These are phyloP conservation scores for Eruca vesicaria DNA, from an alignment of 441 rosid species.

Conservation along the genomic window DNA sequence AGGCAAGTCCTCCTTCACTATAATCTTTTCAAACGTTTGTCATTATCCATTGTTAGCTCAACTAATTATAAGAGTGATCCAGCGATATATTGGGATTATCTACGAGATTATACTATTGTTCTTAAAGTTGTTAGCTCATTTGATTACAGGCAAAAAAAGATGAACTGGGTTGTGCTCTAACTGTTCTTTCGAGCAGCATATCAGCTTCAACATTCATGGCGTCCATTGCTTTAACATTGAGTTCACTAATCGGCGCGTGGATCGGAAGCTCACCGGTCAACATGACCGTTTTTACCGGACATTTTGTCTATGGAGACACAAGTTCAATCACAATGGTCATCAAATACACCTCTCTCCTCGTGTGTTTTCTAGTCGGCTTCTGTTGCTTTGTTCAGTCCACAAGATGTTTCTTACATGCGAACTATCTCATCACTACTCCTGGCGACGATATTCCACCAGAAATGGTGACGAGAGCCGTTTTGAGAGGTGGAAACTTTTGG, in stretches of 20 bases:
- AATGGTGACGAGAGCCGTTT: constrained; percentile 38
- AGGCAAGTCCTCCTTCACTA: constrained; percentile 35
- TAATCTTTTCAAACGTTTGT: neutral
- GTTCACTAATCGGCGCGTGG: constrained; percentile 85
- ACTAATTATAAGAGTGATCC: neutral
- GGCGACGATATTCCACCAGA: constrained; percentile 40
- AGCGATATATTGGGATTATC: neutral
- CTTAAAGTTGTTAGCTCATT: neutral
- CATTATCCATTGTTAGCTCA: neutral
- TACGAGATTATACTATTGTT: neutral
- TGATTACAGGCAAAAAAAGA: constrained; percentile 42
- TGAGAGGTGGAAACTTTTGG: constrained; percentile 72
- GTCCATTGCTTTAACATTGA: constrained; percentile 59
- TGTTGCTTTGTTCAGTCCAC: constrained; percentile 76
- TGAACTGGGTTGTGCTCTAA: constrained; percentile 39
- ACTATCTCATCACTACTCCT: constrained; percentile 58
- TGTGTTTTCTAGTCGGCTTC: constrained; percentile 68
- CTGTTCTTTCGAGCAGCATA: constrained; percentile 56
- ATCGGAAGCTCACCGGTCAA: constrained; percentile 50
- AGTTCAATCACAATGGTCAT: constrained; percentile 57
- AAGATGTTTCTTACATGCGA: constrained; percentile 60
- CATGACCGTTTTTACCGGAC: constrained; percentile 44
- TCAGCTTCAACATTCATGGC: constrained; percentile 66
- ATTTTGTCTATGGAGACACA: constrained; percentile 71
- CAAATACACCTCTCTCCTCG: constrained; percentile 64